A percentile compares a stretch with the other conserved stretches of the same genome.
Evolutionary conservation across 75 land plant genomes (phyloP).

Genomic region (Pinus albicaulis): DNA sequence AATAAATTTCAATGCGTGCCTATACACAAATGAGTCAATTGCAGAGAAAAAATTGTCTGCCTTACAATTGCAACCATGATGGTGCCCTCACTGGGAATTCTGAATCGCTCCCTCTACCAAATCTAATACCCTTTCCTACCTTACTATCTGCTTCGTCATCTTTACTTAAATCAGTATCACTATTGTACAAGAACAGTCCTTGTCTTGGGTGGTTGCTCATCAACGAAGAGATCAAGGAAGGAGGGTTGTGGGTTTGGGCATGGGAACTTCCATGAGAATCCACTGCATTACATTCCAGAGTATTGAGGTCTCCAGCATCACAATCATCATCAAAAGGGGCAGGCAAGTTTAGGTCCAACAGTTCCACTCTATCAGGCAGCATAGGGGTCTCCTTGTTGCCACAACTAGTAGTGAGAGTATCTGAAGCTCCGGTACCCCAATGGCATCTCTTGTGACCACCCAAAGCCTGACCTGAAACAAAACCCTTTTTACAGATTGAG

Average conservation of each 20-base stretch:
- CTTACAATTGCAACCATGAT: conserved; percentile 4
- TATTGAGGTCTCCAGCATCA: background rate
- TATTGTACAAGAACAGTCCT: background rate
- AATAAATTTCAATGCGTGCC: too few relatives aligned
- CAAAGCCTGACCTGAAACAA: conserved; percentile 53
- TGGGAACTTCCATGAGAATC: conserved; percentile 5
- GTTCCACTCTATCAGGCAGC: background rate
- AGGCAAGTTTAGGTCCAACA: conserved; percentile 4
- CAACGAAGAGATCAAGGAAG: background rate
- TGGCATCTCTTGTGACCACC: conserved; percentile 74
- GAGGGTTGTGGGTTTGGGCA: conserved; percentile 2
- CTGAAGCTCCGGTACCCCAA: conserved; percentile 15
- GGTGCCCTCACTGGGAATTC: conserved; percentile 1
- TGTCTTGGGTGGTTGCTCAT: background rate
- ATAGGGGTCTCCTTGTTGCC: too few relatives aligned
- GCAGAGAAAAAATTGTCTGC: background rate
- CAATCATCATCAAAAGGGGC: conserved; percentile 6
- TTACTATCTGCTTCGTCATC: conserved; percentile 4
- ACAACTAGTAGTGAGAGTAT: too few relatives aligned
- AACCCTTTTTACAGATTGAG: conserved; percentile 49
- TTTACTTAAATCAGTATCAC: background rate
- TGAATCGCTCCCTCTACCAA: background rate
- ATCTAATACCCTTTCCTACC: background rate
- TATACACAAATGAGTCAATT: too few relatives aligned
- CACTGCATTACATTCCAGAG: background rate